phyloP scores from a whole-genome alignment of 208 protist species.

The Leishmania arabica region DNA sequence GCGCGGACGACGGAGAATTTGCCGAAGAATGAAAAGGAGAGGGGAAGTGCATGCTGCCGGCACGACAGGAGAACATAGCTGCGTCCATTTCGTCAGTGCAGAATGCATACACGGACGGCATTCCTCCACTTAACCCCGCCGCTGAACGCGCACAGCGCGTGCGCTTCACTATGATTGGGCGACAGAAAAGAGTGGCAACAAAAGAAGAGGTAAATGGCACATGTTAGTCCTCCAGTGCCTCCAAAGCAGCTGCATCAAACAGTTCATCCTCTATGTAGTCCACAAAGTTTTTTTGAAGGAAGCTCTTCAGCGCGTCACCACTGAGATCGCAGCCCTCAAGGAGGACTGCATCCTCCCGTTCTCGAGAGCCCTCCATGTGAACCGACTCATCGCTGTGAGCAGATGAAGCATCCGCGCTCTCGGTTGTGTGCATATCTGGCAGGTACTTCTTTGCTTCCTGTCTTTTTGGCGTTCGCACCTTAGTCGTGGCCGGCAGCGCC shows the following conservation, averaged over 20 bases:
- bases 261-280: conserved; percentile 71
- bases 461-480: not conserved
- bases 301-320: conserved; percentile 61
- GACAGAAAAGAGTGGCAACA: not conserved
- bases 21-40: not conserved
- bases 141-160: not conserved
- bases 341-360: conserved; percentile 54
- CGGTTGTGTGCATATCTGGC: conserved; percentile 9
- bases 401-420: conserved; percentile 8
- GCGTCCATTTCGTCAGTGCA: not conserved
- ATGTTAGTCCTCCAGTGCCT: conserved; percentile 6
- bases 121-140: not conserved
- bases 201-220: not conserved
- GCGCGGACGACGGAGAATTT: not conserved
- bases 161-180: not conserved
- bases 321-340: conserved; percentile 25
- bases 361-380: conserved; percentile 31
- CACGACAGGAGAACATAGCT: not conserved
- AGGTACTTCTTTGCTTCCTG: conserved; percentile 23
- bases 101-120: not conserved
- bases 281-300: conserved; percentile 81
- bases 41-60: not conserved
- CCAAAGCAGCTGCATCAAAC: conserved; percentile 34
- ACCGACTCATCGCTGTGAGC: conserved; percentile 28
- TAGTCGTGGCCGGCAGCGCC: not conserved